Conservation (phyloP, 1,284 basidiomycete genomes). For the Tilletia caries region DNA sequence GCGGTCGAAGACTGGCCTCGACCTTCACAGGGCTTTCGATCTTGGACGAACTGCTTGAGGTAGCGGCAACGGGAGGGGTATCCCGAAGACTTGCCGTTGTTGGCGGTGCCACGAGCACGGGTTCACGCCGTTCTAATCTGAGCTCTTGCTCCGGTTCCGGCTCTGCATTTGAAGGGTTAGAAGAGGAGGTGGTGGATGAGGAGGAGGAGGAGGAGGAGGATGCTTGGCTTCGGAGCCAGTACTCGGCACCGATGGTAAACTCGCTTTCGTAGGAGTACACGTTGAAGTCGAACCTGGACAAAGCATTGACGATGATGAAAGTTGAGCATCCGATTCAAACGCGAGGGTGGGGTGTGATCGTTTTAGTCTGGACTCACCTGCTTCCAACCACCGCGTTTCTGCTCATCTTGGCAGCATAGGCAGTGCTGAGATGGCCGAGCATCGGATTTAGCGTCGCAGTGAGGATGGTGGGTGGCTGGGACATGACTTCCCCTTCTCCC, state of each 20-base stretch:
- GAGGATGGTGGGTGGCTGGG: constrained; percentile 77
- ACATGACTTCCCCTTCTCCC: constrained; percentile 24
- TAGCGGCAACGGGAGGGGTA: not conserved
- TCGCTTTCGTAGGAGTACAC: constrained; percentile 95
- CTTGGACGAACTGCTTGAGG: not conserved
- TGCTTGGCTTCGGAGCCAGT: constrained; percentile 30
- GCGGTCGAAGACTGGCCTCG: not conserved
- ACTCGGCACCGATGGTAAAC: constrained; percentile 69
- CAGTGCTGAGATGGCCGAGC: constrained; percentile 85
- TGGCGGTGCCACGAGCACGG: not conserved
- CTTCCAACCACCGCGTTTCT: constrained; percentile 82
- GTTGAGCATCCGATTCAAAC: not conserved
- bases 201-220: not conserved
- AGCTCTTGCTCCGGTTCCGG: not conserved
- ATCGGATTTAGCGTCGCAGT: constrained; percentile 94
- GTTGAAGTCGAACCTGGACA: constrained; percentile 86
- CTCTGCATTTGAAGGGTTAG: no score
- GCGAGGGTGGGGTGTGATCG: not conserved
- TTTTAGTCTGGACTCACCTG: constrained; percentile 54
- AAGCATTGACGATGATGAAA: not conserved
- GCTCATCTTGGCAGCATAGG: constrained; percentile 84
- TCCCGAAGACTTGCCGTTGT: constrained; percentile 1
- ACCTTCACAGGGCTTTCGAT: not conserved
- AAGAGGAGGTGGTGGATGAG: no score
- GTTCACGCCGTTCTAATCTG: not conserved